Conservation (phyloP, 495 filamentous ascomycete species). For the Lophiotrema nucula region DNA sequence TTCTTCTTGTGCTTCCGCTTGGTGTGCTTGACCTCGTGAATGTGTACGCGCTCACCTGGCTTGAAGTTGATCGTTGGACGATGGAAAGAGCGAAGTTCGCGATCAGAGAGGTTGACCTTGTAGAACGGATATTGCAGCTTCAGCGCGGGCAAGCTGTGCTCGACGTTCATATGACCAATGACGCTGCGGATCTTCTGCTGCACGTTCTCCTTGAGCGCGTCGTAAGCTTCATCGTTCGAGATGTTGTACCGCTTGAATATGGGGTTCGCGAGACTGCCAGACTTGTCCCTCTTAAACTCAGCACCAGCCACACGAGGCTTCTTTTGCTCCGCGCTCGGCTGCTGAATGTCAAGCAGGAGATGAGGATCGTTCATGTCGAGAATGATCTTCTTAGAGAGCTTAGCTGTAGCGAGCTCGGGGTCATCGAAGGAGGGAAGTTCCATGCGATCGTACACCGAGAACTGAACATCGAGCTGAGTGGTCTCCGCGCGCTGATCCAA, state of each 20-base stretch:
- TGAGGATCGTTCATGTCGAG: slow-evolving; percentile 91
- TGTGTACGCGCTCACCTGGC: slow-evolving; percentile 41
- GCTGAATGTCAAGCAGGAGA: slow-evolving; percentile 70
- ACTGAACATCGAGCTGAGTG: slow-evolving; percentile 36
- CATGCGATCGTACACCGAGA: slow-evolving; percentile 47
- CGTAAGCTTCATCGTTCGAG: slow-evolving; percentile 93
- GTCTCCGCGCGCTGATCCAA: neutral
- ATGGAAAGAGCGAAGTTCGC: slow-evolving; percentile 87
- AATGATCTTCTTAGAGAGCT: slow-evolving; percentile 68
- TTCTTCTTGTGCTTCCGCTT: slow-evolving; percentile 80
- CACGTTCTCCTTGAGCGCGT: slow-evolving; percentile 92
- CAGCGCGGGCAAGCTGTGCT: slow-evolving; percentile 87
- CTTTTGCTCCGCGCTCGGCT: slow-evolving; percentile 41
- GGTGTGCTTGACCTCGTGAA: slow-evolving; percentile 61
- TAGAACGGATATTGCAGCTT: slow-evolving; percentile 94
- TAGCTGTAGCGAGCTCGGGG: slow-evolving; percentile 60
- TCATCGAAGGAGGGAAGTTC: slow-evolving; percentile 58
- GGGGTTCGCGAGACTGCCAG: slow-evolving; percentile 55
- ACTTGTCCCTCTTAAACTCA: slow-evolving; percentile 53
- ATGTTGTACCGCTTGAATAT: slow-evolving; percentile 86
- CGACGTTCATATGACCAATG: slow-evolving; percentile 77
- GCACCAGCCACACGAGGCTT: slow-evolving; percentile 40
- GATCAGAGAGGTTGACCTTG: slow-evolving; percentile 72
- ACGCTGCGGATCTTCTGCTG: slow-evolving; percentile 92
- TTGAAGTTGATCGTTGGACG: slow-evolving; percentile 69